Base-by-base conservation (phyloP, 2,329 filamentous ascomycete species). In the Trichoderma gracile region DNA sequence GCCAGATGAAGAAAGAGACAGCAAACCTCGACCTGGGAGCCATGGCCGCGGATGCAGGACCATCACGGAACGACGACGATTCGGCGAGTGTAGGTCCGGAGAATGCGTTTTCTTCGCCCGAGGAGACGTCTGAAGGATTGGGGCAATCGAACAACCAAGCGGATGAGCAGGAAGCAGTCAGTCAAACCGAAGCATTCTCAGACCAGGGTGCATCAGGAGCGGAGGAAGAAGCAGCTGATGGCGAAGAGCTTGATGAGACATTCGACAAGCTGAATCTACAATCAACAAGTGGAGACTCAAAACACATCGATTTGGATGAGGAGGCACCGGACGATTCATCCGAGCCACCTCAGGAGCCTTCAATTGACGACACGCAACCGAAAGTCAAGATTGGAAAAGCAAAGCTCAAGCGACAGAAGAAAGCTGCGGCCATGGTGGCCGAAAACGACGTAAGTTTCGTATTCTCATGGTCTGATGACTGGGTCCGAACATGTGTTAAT, bases 1-100 rank as follows among this genome's bases (percentile, higher is more conserved):
- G 86, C 71, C 89, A 95, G 74, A 96, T 99, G 93, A 86, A 84
- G 70, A 87, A 89, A 70, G 91, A 99, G 71, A 89, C 93, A 71
- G 80, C 81, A 53, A 81, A 87, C 55, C 75, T 92, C 9, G 77
- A 84, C 47, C 72, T 89, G 46, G 76, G 75, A 30, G 30, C 27
- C 17, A 27, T 17, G 17, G 2, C 30, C 1, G 30, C 40, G 10
- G 27, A 50, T n/a, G 33, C n/a, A 7, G 47, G 43, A n/a, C 8
- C 5, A 3, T 43, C 23, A 23, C 23, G 33, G 40, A 19, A 25
- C 5, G 58, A 9, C n/a, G 58, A 9, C n/a, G 49, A 25, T 43
- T 3, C 25, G 23, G 15, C 57, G 5, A n/a, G 14, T n/a, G n/a
- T 14, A 45, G 40, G 23, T 45, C 12, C 3, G 2, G 33, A 38